phyloP scores from a whole-genome alignment of 1,284 basidiomycete genomes.

The Cutaneotrichosporon cyanovorans region DNA sequence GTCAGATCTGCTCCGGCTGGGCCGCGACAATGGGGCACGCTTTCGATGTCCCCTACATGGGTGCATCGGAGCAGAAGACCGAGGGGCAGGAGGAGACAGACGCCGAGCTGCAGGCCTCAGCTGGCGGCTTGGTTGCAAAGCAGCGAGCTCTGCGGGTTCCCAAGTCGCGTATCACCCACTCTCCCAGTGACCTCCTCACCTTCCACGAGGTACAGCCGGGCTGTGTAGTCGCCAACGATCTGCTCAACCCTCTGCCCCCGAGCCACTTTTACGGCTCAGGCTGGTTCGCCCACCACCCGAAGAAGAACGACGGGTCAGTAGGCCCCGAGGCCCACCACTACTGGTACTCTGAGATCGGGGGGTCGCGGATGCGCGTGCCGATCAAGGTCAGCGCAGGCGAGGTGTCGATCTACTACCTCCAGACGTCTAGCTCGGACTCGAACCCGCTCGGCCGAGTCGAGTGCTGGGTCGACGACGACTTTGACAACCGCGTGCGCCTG shows the following conservation, averaged over 20 bases:
- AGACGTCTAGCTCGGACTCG: constrained; percentile 37
- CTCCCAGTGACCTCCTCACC: constrained; percentile 54
- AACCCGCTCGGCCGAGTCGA: constrained; percentile 41
- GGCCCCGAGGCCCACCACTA: constrained; percentile 66
- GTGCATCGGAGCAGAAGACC: too few species aligned
- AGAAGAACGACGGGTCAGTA: constrained; percentile 48
- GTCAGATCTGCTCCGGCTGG: constrained; percentile 80
- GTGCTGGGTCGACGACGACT: constrained; percentile 49
- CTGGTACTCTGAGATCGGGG: constrained; percentile 61
- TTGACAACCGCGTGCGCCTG: constrained; percentile 43
- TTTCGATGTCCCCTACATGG: constrained; percentile 58
- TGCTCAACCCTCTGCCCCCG: constrained; percentile 85
- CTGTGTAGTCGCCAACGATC: constrained; percentile 85
- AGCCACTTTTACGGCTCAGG: constrained; percentile 83
- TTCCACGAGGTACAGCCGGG: constrained; percentile 79
- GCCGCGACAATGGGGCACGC: constrained; percentile 59
- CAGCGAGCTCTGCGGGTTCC: constrained; percentile 54
- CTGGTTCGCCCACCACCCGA: constrained; percentile 71
- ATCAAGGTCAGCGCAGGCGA: constrained; percentile 45
- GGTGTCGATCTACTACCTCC: constrained; percentile 47
- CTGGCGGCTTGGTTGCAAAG: constrained; percentile 29
- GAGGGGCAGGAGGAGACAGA: too few species aligned
- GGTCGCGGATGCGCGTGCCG: constrained; percentile 37
- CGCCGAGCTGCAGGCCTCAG: constrained; percentile 12
- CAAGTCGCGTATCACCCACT: constrained; percentile 61